Percentiles rank a stretch among this genome's conserved stretches.
Evolutionary conservation across 805 yeast species (phyloP).

Genomic region (Kockiozyma suomiensis): DNA sequence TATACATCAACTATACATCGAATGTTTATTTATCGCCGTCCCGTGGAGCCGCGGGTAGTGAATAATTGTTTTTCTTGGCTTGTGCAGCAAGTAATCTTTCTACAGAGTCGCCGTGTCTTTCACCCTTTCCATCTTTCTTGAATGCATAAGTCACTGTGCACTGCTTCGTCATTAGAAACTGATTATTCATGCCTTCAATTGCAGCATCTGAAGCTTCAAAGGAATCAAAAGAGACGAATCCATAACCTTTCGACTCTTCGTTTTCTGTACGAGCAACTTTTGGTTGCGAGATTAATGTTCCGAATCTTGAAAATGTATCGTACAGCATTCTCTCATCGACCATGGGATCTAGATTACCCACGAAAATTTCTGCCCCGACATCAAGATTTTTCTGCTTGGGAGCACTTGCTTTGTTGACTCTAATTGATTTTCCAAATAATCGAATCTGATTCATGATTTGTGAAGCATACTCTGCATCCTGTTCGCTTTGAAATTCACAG

Average conservation of each 20-base stretch:
- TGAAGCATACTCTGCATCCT: slow-evolving; percentile 72
- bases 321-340: slow-evolving; percentile 61
- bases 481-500: slow-evolving; percentile 62
- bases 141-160: slow-evolving; percentile 69
- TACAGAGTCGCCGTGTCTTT: slow-evolving; percentile 74
- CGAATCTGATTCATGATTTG: slow-evolving; percentile 61
- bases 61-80: slow-evolving; percentile 50
- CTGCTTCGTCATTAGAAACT: slow-evolving; percentile 65
- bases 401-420: slow-evolving; percentile 56
- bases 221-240: slow-evolving; percentile 63
- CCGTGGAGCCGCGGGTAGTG: slow-evolving; percentile 10
- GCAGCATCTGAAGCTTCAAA: slow-evolving; percentile 75
- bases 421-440: slow-evolving; percentile 62
- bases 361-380: slow-evolving; percentile 68
- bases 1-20: background rate
- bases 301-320: slow-evolving; percentile 69
- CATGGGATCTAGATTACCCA: slow-evolving; percentile 67
- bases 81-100: slow-evolving; percentile 72
- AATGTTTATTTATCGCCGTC: background rate
- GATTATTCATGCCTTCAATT: slow-evolving; percentile 66
- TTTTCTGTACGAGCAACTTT: slow-evolving; percentile 53
- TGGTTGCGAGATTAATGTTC: slow-evolving; percentile 57
- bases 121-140: slow-evolving; percentile 59
- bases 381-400: slow-evolving; percentile 40
- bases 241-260: slow-evolving; percentile 59